Percentiles rank a stretch among this genome's conserved stretches.
These are phyloP conservation scores for Carallia brachiata DNA, from an alignment of 345 rosid species.

Conservation along the genomic window DNA sequence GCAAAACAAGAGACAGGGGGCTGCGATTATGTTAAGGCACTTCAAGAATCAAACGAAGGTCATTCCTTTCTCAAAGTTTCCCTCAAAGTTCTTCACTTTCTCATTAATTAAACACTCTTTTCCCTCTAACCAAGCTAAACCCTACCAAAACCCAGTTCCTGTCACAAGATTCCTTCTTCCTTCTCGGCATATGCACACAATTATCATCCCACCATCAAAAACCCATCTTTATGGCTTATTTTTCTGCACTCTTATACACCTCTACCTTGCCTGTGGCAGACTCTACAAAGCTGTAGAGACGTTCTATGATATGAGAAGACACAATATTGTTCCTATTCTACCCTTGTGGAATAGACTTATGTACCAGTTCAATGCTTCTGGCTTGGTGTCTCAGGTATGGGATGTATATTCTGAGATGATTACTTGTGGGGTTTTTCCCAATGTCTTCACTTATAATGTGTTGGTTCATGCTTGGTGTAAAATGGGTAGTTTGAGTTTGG, in stretches of 20 bases:
- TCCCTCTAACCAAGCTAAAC: background rate
- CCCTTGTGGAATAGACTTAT: slow-evolving; percentile 60
- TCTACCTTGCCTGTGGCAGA: slow-evolving; percentile 62
- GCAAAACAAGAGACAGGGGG: too few relatives aligned
- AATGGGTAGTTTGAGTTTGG: slow-evolving; percentile 54
- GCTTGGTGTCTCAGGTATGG: slow-evolving; percentile 67
- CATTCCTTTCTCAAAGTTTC: background rate
- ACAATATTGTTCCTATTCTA: slow-evolving; percentile 43
- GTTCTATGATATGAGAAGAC: slow-evolving; percentile 57
- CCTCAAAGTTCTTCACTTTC: slow-evolving; percentile 4
- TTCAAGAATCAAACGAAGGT: slow-evolving; percentile 5
- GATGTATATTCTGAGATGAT: slow-evolving; percentile 64
- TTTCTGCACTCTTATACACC: slow-evolving; percentile 66
- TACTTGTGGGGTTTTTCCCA: slow-evolving; percentile 53
- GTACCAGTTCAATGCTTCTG: slow-evolving; percentile 54
- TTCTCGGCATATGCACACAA: slow-evolving; percentile 7
- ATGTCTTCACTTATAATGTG: slow-evolving; percentile 62
- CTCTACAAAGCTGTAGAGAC: slow-evolving; percentile 54
- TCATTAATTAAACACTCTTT: slow-evolving; percentile 7
- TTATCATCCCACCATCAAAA: background rate
- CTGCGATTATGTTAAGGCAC: slow-evolving; percentile 10
- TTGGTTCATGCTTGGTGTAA: slow-evolving; percentile 82
- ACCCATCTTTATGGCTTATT: slow-evolving; percentile 48
- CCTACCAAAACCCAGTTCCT: background rate
- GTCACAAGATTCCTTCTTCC: background rate